Percentiles rank a stretch among this genome's conserved stretches.
phyloP scores from a whole-genome alignment of 306 rosid species.

The Parietaria judaica region DNA sequence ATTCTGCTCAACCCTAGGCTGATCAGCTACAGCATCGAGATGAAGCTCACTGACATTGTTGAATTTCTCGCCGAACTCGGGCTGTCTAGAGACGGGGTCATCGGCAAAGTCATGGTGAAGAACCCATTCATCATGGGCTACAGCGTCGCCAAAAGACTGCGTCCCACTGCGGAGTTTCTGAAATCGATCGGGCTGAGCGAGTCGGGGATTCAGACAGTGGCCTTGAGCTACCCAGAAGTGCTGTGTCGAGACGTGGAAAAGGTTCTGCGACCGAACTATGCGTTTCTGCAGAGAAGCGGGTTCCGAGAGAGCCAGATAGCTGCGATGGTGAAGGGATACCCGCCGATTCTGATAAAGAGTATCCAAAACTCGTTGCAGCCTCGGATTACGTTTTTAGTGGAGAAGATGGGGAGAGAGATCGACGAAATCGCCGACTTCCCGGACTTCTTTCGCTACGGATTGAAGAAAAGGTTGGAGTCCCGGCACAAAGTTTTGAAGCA shows the following conservation, averaged over 20 bases:
- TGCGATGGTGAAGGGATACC: conserved; percentile 73
- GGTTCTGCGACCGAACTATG: conserved; percentile 57
- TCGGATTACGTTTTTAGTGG: conserved; percentile 59
- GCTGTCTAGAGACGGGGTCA: conserved; percentile 61
- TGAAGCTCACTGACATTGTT: conserved; percentile 59
- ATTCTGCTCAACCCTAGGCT: conserved; percentile 83
- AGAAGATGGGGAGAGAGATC: conserved; percentile 68
- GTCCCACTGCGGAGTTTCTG: conserved; percentile 60
- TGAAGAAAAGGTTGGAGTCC: conserved; percentile 58
- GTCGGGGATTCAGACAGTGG: conserved; percentile 54
- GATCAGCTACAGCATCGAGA: conserved; percentile 76
- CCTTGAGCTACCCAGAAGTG: conserved; percentile 59
- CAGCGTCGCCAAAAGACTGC: conserved; percentile 66
- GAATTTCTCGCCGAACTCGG: conserved; percentile 65
- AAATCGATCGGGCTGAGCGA: conserved; percentile 52
- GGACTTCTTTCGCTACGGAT: conserved; percentile 71
- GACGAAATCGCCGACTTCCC: conserved; percentile 70
- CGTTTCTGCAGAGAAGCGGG: conserved; percentile 46
- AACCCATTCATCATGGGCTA: conserved; percentile 85
- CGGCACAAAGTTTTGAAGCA: conserved; percentile 58
- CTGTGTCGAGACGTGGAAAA: conserved; percentile 72
- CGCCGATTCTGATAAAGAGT: conserved; percentile 81
- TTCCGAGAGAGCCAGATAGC: conserved; percentile 59
- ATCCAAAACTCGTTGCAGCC: conserved; percentile 67
- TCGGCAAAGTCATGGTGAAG: conserved; percentile 65